Evolutionary conservation across 139 green algal species (phyloP).

Genomic region (Gonium pectorale): DNA sequence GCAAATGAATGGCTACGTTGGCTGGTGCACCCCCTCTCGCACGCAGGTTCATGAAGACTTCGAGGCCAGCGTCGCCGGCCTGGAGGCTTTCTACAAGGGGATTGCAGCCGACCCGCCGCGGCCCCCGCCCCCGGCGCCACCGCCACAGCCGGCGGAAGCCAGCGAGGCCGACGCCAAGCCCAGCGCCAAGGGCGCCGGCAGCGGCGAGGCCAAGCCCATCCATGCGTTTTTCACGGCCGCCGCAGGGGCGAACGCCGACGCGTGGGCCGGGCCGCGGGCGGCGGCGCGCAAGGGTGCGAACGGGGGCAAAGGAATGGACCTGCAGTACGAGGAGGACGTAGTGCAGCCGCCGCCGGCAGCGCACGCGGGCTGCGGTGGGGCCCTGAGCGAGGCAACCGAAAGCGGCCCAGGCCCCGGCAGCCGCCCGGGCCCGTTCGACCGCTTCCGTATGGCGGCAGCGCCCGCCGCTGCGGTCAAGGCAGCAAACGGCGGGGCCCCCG

Average conservation of each 20-base stretch:
- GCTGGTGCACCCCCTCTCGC: slow-evolving; percentile 45
- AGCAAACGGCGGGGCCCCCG: not conserved
- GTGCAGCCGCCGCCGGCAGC: not conserved
- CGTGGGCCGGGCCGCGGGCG: not conserved
- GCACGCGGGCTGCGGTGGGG: too few species aligned
- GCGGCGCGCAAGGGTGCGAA: not conserved
- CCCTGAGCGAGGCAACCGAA: too few species aligned
- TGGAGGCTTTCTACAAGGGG: slow-evolving; percentile 68
- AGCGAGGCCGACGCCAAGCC: not conserved
- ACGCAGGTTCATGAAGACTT: slow-evolving; percentile 53
- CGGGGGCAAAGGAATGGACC: slow-evolving; percentile 22
- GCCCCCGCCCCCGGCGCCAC: not conserved
- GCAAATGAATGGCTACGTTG: too few species aligned
- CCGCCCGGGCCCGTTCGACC: not conserved
- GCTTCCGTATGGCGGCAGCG: not conserved
- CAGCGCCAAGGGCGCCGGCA: not conserved
- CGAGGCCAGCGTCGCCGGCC: slow-evolving; percentile 44
- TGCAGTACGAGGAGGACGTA: slow-evolving; percentile 40
- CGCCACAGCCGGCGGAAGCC: not conserved
- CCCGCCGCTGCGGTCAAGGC: not conserved
- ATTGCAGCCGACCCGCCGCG: slow-evolving; percentile 67
- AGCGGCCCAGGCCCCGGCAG: not conserved
- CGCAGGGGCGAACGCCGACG: not conserved
- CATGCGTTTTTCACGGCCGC: too few species aligned
- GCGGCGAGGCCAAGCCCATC: too few species aligned